Evolutionary conservation across 2,329 filamentous ascomycete species (phyloP), one percentile per base, ranked within the genome.

Genomic region (Lachnellula hyalina): DNA sequence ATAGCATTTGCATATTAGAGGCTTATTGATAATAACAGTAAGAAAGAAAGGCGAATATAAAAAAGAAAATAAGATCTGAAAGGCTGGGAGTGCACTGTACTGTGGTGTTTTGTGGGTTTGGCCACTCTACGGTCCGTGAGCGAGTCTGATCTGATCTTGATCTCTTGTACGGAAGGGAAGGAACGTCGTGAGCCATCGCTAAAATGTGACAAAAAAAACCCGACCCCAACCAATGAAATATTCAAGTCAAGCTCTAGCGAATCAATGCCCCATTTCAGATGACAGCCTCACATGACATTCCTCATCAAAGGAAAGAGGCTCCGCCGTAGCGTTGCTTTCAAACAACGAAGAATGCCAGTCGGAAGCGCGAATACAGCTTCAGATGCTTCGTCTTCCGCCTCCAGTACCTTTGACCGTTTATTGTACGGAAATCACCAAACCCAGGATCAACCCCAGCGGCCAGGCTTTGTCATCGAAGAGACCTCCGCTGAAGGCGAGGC

Each of bases 281-380:
- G 50, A 50, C 40, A 55, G 53, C 44, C 54, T 52, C 63, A 63
- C 60, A 68, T 70, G 67, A 64, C 65, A 60, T 65, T 67, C 54
- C 48, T 54, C 44, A 54, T 64, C 63, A 68, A 65, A 66, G 62
- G 63, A 57, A 66, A 56, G 54, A 67, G 64, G 53, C 50, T 62
- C 41, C 62, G 49, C 52, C 61, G 57, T 53, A 63, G 58, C 55
- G 66, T 67, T 49, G 52, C 62, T 59, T 69, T 69, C 54, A 57
- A 64, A 54, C 64, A 57, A 59, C 59, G 65, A 41, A 56, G 53
- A 17, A 64, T 61, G 58, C 51, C 17, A 23, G 23, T 23, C n/a
- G 23, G 8, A 28, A 15, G 44, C n/a, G 23, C 23, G n/a, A 32
- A 12, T 17, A 12, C 44, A 14, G 14, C 44, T 46, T 46, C 44